A percentile compares a stretch with the other conserved stretches of the same genome.
Conservation (phyloP, 2,329 filamentous ascomycete genomes). For the Trichoderma sp. region DNA sequence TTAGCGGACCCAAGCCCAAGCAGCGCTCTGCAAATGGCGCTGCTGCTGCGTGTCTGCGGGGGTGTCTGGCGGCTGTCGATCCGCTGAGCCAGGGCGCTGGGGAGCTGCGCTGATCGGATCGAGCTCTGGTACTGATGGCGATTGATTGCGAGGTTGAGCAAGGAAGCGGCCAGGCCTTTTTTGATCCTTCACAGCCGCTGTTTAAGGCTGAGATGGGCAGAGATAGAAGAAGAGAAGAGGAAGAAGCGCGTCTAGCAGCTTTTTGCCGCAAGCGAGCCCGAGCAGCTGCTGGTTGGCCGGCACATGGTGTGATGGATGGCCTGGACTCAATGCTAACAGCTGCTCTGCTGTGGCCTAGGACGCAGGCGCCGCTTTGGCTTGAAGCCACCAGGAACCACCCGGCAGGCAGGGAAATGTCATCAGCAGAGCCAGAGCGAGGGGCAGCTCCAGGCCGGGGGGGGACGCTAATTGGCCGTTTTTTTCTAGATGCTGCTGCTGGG, state of each 20-base stretch:
- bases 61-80: not conserved
- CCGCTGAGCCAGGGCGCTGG: not conserved
- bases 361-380: constrained; percentile 18
- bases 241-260: constrained; percentile 7
- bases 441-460: not conserved
- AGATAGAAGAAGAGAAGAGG: not conserved
- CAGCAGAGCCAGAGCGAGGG: not conserved
- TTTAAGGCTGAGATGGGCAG: constrained; percentile 1
- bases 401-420: constrained; percentile 4
- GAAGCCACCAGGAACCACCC: constrained; percentile 22
- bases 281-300: constrained; percentile 17
- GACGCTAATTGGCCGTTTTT: not conserved
- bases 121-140: not conserved
- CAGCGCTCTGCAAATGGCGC: constrained; percentile 5
- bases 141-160: not conserved
- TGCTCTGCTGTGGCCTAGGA: constrained; percentile 2
- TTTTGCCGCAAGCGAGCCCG: constrained; percentile 18
- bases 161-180: not conserved
- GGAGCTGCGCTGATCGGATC: not conserved
- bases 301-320: constrained; percentile 22
- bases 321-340: not conserved
- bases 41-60: constrained; percentile 1
- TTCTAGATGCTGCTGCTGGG: not conserved
- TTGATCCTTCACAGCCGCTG: not conserved
- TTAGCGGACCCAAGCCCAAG: constrained; percentile 8